Evolutionary conservation across 2,329 filamentous ascomycete species (phyloP).

Genomic region (Aspergillus neoniger): DNA sequence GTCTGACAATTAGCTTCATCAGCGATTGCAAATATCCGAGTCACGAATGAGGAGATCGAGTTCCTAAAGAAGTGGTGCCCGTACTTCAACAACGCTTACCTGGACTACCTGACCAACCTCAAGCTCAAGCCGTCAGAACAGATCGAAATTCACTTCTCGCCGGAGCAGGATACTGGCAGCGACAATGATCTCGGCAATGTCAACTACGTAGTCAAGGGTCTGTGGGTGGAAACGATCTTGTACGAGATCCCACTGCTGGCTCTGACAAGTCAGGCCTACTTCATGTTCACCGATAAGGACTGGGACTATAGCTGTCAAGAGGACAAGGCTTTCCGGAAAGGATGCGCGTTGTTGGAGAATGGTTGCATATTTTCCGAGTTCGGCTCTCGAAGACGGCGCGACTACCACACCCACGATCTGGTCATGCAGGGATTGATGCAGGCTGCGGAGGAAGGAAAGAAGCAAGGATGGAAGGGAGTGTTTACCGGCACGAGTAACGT

Average conservation of each 20-base stretch:
- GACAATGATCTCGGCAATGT: constrained; percentile 73
- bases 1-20: constrained; percentile 2
- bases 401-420: constrained; percentile 92
- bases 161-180: constrained; percentile 58
- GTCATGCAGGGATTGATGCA: constrained; percentile 84
- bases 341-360: constrained; percentile 71
- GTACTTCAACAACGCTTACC: constrained; percentile 76
- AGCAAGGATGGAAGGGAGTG: constrained; percentile 67
- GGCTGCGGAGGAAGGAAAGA: constrained; percentile 70
- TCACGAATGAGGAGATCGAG: constrained; percentile 75
- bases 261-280: constrained; percentile 92
- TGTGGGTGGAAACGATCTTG: constrained; percentile 93
- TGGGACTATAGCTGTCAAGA: constrained; percentile 89
- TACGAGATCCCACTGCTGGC: constrained; percentile 96
- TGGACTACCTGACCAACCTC: constrained; percentile 80
- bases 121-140: constrained; percentile 79
- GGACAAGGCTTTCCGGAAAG: constrained; percentile 81
- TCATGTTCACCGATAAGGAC: constrained; percentile 91
- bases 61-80: constrained; percentile 78
- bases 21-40: constrained; percentile 80
- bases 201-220: constrained; percentile 73
- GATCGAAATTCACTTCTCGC: constrained; percentile 67
- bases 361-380: constrained; percentile 94
- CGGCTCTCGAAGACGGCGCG: constrained; percentile 81
- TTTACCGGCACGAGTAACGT: constrained; percentile 93